Percentiles rank a stretch among this genome's conserved stretches.
These are phyloP conservation scores for Poronia punctata DNA, from an alignment of 495 filamentous ascomycete species.

Conservation along the genomic window DNA sequence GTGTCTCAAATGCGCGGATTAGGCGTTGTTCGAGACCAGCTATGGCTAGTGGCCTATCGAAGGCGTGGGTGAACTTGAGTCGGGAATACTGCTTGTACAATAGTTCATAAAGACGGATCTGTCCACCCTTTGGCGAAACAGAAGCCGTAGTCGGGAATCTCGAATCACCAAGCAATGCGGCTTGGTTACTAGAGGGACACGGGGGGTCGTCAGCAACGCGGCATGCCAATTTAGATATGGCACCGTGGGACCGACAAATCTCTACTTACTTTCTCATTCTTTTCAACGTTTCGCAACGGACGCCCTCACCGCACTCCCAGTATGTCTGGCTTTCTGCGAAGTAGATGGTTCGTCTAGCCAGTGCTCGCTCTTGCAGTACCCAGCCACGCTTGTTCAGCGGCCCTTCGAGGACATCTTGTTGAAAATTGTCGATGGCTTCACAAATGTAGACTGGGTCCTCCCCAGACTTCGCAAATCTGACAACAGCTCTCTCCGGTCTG, in stretches of 20 bases:
- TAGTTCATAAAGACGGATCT: conserved; percentile 18
- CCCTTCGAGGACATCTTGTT: conserved; percentile 3
- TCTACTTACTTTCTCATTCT: conserved; percentile 7
- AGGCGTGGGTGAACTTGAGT: conserved; percentile 9
- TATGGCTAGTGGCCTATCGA: conserved; percentile 20
- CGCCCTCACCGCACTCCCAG: conserved; percentile 28
- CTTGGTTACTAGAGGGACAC: conserved; percentile 1
- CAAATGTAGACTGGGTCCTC: conserved; percentile 10
- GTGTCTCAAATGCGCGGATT: conserved; percentile 6
- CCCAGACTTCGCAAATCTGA: conserved; percentile 4
- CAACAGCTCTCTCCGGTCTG: neutral
- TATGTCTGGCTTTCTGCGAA: conserved; percentile 27
- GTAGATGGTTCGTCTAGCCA: conserved; percentile 28
- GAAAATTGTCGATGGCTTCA: conserved; percentile 6
- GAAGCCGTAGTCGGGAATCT: conserved; percentile 11
- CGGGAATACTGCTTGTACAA: conserved; percentile 19
- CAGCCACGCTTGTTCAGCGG: conserved; percentile 7
- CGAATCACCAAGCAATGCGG: conserved; percentile 11
- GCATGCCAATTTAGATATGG: neutral
- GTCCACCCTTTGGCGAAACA: conserved; percentile 12
- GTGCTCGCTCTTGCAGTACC: conserved; percentile 19
- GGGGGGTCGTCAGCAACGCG: neutral
- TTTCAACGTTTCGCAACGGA: conserved; percentile 14
- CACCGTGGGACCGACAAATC: neutral
- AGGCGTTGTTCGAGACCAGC: conserved; percentile 16